phyloP scores from a whole-genome alignment of 1,284 basidiomycete species.

The Tranzscheliella williamsii region DNA sequence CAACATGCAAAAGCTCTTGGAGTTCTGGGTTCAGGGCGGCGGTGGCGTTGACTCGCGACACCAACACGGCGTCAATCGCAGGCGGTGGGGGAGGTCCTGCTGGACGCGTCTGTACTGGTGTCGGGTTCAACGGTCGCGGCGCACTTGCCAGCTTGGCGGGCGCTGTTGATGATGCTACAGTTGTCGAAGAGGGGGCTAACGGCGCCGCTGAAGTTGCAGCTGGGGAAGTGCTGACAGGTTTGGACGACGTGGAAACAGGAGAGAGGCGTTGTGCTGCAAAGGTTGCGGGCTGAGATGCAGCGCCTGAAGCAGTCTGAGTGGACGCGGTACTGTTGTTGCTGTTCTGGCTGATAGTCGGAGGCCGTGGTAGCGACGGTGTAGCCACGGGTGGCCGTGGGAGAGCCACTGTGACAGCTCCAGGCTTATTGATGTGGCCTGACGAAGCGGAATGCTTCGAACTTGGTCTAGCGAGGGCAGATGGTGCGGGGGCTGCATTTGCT shows the following conservation, averaged over 20 bases:
- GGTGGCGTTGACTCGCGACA: constrained; percentile 43
- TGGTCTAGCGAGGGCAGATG: no score
- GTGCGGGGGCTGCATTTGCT: constrained; percentile 3
- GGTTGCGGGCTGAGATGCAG: not conserved
- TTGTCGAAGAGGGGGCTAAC: not conserved
- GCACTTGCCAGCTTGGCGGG: constrained; percentile 5
- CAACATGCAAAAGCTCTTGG: constrained; percentile 45
- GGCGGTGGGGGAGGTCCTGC: constrained; percentile 30
- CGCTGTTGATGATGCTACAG: not conserved
- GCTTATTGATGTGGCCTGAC: constrained; percentile 7
- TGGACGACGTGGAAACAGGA: not conserved
- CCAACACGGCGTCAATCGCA: constrained; percentile 42
- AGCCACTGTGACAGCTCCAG: constrained; percentile 13
- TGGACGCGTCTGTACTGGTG: constrained; percentile 11
- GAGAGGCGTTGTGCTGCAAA: not conserved
- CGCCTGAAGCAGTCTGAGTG: constrained; percentile 3
- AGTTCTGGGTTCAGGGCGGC: constrained; percentile 46
- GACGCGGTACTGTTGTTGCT: constrained; percentile 15
- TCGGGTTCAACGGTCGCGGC: not conserved
- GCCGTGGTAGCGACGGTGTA: constrained; percentile 24
- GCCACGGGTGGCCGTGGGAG: constrained; percentile 28
- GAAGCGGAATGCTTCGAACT: constrained; percentile 1
- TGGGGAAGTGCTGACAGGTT: not conserved
- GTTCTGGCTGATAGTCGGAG: constrained; percentile 33
- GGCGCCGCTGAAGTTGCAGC: not conserved